phyloP scores from a whole-genome alignment of 805 yeast genomes.

The Blastobotrys mokoenaii region DNA sequence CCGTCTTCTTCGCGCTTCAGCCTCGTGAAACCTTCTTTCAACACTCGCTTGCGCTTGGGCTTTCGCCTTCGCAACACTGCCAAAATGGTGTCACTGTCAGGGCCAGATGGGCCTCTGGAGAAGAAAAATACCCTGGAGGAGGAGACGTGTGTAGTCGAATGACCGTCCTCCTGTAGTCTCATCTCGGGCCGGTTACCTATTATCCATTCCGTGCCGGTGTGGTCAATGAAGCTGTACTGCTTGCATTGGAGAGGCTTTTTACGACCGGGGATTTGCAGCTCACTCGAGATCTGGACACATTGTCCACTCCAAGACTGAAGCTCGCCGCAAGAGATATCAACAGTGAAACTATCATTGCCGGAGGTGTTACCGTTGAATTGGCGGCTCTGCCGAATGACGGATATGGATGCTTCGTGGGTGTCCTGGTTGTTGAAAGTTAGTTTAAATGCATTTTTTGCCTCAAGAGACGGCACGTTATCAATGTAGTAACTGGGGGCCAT shows the following conservation, averaged over 20 bases:
- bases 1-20: neutral
- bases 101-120: neutral
- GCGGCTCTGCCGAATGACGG: neutral
- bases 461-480: conserved; percentile 4
- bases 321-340: neutral
- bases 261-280: neutral
- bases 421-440: conserved; percentile 7
- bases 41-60: conserved; percentile 10
- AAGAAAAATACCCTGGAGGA: conserved; percentile 9
- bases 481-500: conserved; percentile 58
- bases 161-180: neutral
- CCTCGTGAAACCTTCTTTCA: conserved; percentile 5
- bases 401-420: conserved; percentile 2
- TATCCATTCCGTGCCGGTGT: conserved; percentile 5
- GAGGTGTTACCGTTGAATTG: too few species aligned
- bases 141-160: neutral
- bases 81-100: conserved; percentile 6
- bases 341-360: neutral
- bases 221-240: conserved; percentile 1
- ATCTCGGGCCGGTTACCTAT: conserved; percentile 8
- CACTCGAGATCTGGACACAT: neutral
- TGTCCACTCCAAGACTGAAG: conserved; percentile 1
- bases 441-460: conserved; percentile 4
- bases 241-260: neutral
- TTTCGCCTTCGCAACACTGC: conserved; percentile 11